Conservation (phyloP, 2,329 filamentous ascomycete species). For the Colletotrichum shisoi region DNA sequence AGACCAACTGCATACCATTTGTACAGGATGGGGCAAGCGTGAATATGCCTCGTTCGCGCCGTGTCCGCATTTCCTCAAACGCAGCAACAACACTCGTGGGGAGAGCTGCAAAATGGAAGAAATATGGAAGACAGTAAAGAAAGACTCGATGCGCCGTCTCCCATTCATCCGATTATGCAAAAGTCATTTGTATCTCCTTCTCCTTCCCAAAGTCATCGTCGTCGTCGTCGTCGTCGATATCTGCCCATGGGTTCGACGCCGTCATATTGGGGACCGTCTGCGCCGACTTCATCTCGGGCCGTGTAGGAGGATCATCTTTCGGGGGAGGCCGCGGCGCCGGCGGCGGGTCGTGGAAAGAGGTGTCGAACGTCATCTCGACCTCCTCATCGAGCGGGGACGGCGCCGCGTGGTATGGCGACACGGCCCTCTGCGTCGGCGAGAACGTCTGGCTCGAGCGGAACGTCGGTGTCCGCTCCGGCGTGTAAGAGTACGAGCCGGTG, state of each 20-base stretch:
- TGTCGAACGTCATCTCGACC: slow-evolving; percentile 77
- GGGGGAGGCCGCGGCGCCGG: slow-evolving; percentile 45
- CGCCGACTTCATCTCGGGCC: slow-evolving; percentile 55
- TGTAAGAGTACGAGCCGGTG: slow-evolving; percentile 37
- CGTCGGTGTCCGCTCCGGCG: slow-evolving; percentile 41
- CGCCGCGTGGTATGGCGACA: slow-evolving; percentile 44
- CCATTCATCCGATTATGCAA: slow-evolving; percentile 62
- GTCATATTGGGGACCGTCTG: slow-evolving; percentile 61
- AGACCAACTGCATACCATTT: not conserved
- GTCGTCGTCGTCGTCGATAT: slow-evolving; percentile 64
- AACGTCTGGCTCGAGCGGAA: slow-evolving; percentile 41
- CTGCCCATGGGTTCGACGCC: slow-evolving; percentile 73
- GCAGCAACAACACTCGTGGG: not conserved
- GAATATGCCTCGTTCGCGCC: not conserved
- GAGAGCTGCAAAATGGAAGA: not conserved
- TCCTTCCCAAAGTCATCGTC: slow-evolving; percentile 75
- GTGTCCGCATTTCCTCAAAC: not conserved
- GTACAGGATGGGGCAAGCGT: not conserved
- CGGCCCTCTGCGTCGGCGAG: slow-evolving; percentile 27
- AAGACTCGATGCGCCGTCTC: not conserved
- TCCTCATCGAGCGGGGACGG: slow-evolving; percentile 54
- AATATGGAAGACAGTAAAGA: not conserved
- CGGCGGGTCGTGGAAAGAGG: slow-evolving; percentile 59
- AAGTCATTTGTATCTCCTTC: slow-evolving; percentile 81
- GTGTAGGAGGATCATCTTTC: slow-evolving; percentile 46